Conservation (phyloP, 2,329 filamentous ascomycete genomes). For the Ophiostoma piceae region DNA sequence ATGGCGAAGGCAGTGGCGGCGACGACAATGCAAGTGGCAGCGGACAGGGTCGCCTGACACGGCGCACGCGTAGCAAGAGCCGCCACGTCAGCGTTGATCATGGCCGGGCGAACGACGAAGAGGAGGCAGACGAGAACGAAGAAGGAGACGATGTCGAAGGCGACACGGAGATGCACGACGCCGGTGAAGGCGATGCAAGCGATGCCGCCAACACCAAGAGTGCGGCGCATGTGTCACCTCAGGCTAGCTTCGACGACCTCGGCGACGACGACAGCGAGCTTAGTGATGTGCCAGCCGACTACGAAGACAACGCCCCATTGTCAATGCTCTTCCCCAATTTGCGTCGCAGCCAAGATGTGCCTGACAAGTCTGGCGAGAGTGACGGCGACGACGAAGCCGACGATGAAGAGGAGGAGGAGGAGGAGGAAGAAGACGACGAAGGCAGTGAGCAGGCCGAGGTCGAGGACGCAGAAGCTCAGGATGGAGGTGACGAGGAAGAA, state of each 20-base stretch:
- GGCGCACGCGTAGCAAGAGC: conserved; percentile 29
- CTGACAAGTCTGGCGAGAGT: conserved; percentile 23
- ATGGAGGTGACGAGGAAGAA: not conserved
- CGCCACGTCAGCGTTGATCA: conserved; percentile 26
- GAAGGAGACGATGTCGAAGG: conserved; percentile 33
- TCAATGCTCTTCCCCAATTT: conserved; percentile 51
- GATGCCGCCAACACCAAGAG: conserved; percentile 31
- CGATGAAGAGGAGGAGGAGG: conserved; percentile 32
- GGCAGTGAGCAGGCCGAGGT: not conserved
- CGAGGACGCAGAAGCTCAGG: conserved; percentile 27
- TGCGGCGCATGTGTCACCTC: conserved; percentile 44
- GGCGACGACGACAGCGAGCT: conserved; percentile 66
- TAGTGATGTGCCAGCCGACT: conserved; percentile 57
- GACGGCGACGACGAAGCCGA: conserved; percentile 27
- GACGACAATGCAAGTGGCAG: conserved; percentile 32
- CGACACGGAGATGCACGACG: conserved; percentile 20
- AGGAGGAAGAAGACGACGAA: conserved; percentile 23
- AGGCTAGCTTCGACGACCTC: conserved; percentile 58
- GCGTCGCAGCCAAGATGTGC: conserved; percentile 36
- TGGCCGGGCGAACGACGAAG: conserved; percentile 25
- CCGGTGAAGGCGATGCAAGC: not conserved
- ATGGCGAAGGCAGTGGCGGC: conserved; percentile 34
- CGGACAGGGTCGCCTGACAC: conserved; percentile 34
- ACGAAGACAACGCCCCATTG: conserved; percentile 53
- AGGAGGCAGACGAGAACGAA: conserved; percentile 33